These are phyloP conservation scores for Metarhizium robertsii DNA, from an alignment of 2,329 filamentous ascomycete species.

Conservation along the genomic window DNA sequence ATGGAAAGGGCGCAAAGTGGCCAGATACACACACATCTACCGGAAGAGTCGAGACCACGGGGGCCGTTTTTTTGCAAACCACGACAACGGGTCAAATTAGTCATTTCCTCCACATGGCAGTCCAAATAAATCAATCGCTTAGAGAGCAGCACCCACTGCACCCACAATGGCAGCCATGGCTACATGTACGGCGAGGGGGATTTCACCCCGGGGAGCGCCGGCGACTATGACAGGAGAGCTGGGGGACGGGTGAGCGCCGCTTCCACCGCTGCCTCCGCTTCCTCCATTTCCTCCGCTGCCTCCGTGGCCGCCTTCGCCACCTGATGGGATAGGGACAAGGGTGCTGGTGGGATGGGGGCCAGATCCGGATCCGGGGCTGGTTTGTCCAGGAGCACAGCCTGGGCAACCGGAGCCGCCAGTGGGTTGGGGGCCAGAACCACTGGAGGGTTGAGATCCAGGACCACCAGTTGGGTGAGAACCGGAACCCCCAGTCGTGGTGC, in stretches of 20 bases:
- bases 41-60: background rate
- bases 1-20: background rate
- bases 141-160: background rate
- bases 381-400: background rate
- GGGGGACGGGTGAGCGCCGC: background rate
- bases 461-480: background rate
- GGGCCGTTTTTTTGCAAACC: background rate
- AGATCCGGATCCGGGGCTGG: background rate
- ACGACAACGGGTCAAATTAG: background rate
- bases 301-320: background rate
- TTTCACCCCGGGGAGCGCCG: background rate
- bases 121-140: background rate
- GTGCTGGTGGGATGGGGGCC: background rate
- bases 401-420: background rate
- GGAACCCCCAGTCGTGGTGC: background rate
- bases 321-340: background rate
- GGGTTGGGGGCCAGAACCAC: background rate
- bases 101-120: background rate
- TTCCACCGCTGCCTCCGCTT: background rate
- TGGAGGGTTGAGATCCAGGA: background rate
- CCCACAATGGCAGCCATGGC: constrained; percentile 1
- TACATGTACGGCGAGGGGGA: background rate
- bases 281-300: background rate
- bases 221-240: background rate
- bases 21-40: background rate